Evolutionary conservation across 2,329 filamentous ascomycete species (phyloP).

Genomic region (Phyllosticta paracitricarpa): DNA sequence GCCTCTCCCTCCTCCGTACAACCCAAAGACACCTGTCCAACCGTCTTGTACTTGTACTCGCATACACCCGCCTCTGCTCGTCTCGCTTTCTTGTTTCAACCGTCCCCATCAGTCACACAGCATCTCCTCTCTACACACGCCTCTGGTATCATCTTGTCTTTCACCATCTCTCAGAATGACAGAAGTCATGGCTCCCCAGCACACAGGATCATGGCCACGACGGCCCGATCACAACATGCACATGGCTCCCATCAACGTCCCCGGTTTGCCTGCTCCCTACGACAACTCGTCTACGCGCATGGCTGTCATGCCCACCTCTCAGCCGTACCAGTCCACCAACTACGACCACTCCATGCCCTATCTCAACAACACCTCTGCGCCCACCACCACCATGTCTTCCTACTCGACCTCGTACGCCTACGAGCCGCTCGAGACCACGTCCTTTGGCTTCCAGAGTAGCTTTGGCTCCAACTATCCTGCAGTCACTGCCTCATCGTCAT

Average conservation of each 20-base stretch:
- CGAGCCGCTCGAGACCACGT: slow-evolving; percentile 6
- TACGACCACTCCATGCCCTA: slow-evolving; percentile 2
- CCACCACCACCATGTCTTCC: slow-evolving; percentile 2
- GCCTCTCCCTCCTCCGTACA: slow-evolving; percentile 4
- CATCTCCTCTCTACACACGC: slow-evolving; percentile 4
- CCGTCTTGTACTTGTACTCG: slow-evolving; percentile 10
- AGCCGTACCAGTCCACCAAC: slow-evolving; percentile 4
- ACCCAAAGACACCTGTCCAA: slow-evolving; percentile 6
- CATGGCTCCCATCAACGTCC: slow-evolving; percentile 4
- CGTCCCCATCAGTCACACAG: slow-evolving; percentile 9
- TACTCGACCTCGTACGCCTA: slow-evolving; percentile 10
- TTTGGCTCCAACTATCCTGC: slow-evolving; percentile 3
- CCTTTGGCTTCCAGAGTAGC: slow-evolving; percentile 1
- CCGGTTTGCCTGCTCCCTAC: slow-evolving; percentile 4
- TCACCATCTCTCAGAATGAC: slow-evolving; percentile 10
- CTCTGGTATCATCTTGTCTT: slow-evolving; percentile 11
- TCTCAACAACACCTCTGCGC: slow-evolving; percentile 8
- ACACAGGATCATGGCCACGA: slow-evolving; percentile 9
- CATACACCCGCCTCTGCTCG: slow-evolving; percentile 7
- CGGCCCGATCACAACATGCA: slow-evolving; percentile 6
- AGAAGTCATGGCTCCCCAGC: slow-evolving; percentile 11
- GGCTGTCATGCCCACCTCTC: slow-evolving; percentile 8
- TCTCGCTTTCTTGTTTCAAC: slow-evolving; percentile 8
- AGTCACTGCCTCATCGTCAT: neutral
- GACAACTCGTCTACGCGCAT: neutral